phyloP scores from a whole-genome alignment of 495 filamentous ascomycete genomes.

The Hypoxylon rickii region DNA sequence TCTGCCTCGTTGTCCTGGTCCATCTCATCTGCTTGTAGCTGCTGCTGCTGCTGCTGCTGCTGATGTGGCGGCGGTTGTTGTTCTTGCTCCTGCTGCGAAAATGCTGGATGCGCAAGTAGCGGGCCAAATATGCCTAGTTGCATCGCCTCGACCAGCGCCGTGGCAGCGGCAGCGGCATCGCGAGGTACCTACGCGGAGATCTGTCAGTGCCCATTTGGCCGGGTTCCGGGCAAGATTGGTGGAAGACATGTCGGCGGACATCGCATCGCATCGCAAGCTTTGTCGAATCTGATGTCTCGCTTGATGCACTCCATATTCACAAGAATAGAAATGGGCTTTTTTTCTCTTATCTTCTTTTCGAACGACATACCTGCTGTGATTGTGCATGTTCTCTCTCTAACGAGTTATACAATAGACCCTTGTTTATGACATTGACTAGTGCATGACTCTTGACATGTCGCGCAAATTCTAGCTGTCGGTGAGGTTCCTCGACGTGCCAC shows the following conservation, averaged over 20 bases:
- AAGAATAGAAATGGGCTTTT: slow-evolving; percentile 8
- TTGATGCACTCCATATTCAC: slow-evolving; percentile 36
- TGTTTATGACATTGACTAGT: slow-evolving; percentile 74
- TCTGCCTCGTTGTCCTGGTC: slow-evolving; percentile 43
- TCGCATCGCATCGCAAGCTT: slow-evolving; percentile 19
- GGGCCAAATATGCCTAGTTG: slow-evolving; percentile 56
- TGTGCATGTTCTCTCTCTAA: slow-evolving; percentile 64
- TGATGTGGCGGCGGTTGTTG: slow-evolving; percentile 36
- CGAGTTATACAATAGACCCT: slow-evolving; percentile 72
- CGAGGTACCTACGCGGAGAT: slow-evolving; percentile 50
- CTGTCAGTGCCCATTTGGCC: slow-evolving; percentile 48
- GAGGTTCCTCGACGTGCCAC: slow-evolving; percentile 73
- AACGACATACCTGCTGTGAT: slow-evolving; percentile 60
- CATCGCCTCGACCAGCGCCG: slow-evolving; percentile 49
- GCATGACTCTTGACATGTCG: slow-evolving; percentile 75
- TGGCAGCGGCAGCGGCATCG: slow-evolving; percentile 43
- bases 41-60: slow-evolving; percentile 37
- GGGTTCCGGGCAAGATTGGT: slow-evolving; percentile 34
- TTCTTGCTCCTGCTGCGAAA: slow-evolving; percentile 38
- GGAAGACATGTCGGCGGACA: slow-evolving; percentile 33
- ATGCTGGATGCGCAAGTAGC: slow-evolving; percentile 44
- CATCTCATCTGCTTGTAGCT: slow-evolving; percentile 31
- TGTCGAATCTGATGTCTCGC: slow-evolving; percentile 27
- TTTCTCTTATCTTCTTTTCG: too few species aligned
- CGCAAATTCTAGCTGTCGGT: slow-evolving; percentile 73